These are phyloP conservation scores for Colletotrichum orchidophilum DNA, from an alignment of 2,329 filamentous ascomycete species.

Conservation along the genomic window DNA sequence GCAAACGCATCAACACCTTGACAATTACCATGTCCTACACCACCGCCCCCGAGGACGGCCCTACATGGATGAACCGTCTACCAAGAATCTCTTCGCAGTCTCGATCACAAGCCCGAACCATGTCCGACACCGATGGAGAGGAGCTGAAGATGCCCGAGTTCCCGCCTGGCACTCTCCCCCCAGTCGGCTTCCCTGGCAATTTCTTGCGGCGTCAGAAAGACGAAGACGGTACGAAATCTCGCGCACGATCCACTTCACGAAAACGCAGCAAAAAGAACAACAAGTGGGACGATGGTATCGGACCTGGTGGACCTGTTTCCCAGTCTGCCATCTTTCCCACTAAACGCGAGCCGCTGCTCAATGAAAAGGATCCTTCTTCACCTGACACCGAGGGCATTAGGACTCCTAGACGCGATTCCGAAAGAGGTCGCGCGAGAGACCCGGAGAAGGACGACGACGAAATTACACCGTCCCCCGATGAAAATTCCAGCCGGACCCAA, in stretches of 20 bases:
- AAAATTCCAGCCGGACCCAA: conserved; percentile 18
- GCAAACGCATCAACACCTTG: conserved; percentile 97
- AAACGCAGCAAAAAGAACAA: conserved; percentile 71
- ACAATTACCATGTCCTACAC: conserved; percentile 98
- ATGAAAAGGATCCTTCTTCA: conserved; percentile 39
- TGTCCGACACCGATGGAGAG: conserved; percentile 80
- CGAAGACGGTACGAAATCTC: conserved; percentile 66
- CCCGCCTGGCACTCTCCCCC: conserved; percentile 76
- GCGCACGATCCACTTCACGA: conserved; percentile 60
- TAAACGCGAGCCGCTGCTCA: conserved; percentile 45
- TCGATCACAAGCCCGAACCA: conserved; percentile 84
- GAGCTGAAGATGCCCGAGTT: conserved; percentile 69
- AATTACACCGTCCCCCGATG: conserved; percentile 27
- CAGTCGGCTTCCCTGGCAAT: conserved; percentile 75
- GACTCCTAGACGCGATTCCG: conserved; percentile 12
- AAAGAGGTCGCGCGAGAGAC: conserved; percentile 22
- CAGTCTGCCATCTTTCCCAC: conserved; percentile 88
- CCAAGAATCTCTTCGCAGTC: conserved; percentile 74
- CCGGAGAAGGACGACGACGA: conserved; percentile 27
- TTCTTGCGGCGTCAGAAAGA: conserved; percentile 87
- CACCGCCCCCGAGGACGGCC: conserved; percentile 84
- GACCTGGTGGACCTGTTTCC: conserved; percentile 86
- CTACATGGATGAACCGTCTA: conserved; percentile 93
- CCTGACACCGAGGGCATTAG: conserved; percentile 34
- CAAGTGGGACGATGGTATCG: conserved; percentile 76